A percentile compares a stretch with the other conserved stretches of the same genome.
phyloP scores from a whole-genome alignment of 2,329 filamentous ascomycete genomes.

The Xylaria sp. region DNA sequence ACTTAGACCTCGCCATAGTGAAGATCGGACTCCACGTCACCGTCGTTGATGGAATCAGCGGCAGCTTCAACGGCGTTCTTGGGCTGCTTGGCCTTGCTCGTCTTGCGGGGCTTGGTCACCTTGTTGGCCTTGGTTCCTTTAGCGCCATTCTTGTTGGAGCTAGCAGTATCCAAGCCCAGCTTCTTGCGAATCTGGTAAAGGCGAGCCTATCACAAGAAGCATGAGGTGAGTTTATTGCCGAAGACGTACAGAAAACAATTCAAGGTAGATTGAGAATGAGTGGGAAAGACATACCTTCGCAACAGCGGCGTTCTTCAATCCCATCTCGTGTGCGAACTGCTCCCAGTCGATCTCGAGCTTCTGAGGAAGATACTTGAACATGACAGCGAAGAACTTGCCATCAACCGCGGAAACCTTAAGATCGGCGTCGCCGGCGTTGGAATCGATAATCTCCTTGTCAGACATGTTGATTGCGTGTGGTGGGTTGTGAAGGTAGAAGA shows the following conservation, averaged over 20 bases:
- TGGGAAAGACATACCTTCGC: constrained; percentile 40
- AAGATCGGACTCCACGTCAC: neutral
- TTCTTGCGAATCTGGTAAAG: constrained; percentile 34
- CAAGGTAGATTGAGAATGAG: neutral
- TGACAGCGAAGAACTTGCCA: constrained; percentile 35
- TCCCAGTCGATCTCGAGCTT: constrained; percentile 40
- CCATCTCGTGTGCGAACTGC: constrained; percentile 35
- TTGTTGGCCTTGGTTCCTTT: constrained; percentile 15
- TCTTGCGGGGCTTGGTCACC: constrained; percentile 25
- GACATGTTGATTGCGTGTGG: constrained; percentile 23
- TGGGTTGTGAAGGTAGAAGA: neutral
- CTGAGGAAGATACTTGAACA: constrained; percentile 42
- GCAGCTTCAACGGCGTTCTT: neutral
- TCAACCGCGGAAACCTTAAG: constrained; percentile 27
- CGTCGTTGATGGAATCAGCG: neutral
- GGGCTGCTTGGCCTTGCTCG: constrained; percentile 2
- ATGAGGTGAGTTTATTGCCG: neutral
- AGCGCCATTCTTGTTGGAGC: neutral
- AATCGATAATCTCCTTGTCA: neutral
- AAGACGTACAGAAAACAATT: neutral
- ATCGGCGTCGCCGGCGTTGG: constrained; percentile 14
- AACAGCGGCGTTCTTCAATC: constrained; percentile 34
- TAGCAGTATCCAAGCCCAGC: neutral
- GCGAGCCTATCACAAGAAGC: constrained; percentile 17
- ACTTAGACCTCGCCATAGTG: constrained; percentile 1